Percentiles rank a stretch among this genome's conserved stretches.
Evolutionary conservation across 805 yeast species (phyloP).

Genomic region (Spathaspora passalidarum): DNA sequence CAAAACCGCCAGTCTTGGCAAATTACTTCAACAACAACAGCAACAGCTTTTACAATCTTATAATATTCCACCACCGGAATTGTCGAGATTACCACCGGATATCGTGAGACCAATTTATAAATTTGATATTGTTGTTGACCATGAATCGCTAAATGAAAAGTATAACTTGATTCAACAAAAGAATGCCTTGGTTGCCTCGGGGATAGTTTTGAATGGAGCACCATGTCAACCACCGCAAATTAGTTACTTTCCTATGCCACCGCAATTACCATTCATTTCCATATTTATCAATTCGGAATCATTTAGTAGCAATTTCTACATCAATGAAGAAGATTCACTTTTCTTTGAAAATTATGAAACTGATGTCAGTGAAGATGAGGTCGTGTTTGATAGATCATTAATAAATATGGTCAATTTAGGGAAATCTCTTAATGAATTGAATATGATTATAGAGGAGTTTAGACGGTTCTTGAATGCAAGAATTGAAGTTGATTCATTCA

Average conservation of each 20-base stretch:
- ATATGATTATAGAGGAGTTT: constrained; percentile 43
- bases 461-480: constrained; percentile 35
- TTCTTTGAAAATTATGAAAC: constrained; percentile 10
- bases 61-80: constrained; percentile 29
- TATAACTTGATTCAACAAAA: constrained; percentile 16
- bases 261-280: constrained; percentile 28
- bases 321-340: constrained; percentile 26
- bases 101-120: constrained; percentile 43
- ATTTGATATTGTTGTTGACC: constrained; percentile 45
- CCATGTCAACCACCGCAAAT: background rate
- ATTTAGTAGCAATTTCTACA: constrained; percentile 24
- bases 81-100: constrained; percentile 43
- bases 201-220: background rate
- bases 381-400: background rate
- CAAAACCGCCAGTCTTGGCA: constrained; percentile 2
- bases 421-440: constrained; percentile 52
- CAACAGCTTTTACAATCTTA: background rate
- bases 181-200: background rate
- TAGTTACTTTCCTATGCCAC: constrained; percentile 17
- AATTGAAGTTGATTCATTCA: constrained; percentile 27
- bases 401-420: constrained; percentile 37
- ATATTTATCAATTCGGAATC: constrained; percentile 31
- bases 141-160: constrained; percentile 36
- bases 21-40: constrained; percentile 4
- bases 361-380: constrained; percentile 6